Evolutionary conservation across 176 grass and related monocot species (phyloP), one percentile per base, ranked within the genome.

Genomic region (Melocanna baccifera): DNA sequence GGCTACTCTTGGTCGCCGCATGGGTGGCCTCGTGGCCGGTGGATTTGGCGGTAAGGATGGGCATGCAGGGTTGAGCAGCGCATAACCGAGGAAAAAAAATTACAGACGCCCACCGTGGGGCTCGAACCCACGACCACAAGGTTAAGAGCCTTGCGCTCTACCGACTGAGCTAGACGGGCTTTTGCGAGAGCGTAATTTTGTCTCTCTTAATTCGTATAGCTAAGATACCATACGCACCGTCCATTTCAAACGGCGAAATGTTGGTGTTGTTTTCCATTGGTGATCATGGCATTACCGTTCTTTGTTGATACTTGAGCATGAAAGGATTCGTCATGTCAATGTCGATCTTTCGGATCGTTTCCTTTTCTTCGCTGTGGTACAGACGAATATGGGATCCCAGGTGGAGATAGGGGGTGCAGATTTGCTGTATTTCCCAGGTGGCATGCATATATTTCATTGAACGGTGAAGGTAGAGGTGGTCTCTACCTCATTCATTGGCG

Each of bases 91-190:
- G 5, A 9, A 4, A 4, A 69, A 12, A 45, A 29, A 10, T 0
- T 0, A 55, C 0, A 20, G 13, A 36, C 82, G 78, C 87, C 87
- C 90, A 92, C 90, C 82, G 78, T 92, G 85, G 87, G 87, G 90
- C 90, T 88, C 88, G 87, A 92, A 90, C 93, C 90, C 83, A 92
- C 34, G 77, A 94, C 82, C 85, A 79, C 88, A 81, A 86, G 79
- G 65, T 59, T 81, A 89, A 36, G 34, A 36, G 76, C 76, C 76
- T 81, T 76, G 87, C 76, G 82, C 82, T 85, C 81, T 85, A 85
- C 87, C 81, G 48, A 85, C 67, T 69, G 88, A 87, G 79, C 79
- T 86, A 84, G 84, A 84, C 80, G 79, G 84, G 79, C 88, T 5
- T 2, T 1, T n/a, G 4, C 6, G 5, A 50, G 5, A 50, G 14